Evolutionary conservation across 768 basidiomycete genomes (phyloP), one percentile per base, ranked within the genome.

Genomic region (Hygrophorus pudorinus): DNA sequence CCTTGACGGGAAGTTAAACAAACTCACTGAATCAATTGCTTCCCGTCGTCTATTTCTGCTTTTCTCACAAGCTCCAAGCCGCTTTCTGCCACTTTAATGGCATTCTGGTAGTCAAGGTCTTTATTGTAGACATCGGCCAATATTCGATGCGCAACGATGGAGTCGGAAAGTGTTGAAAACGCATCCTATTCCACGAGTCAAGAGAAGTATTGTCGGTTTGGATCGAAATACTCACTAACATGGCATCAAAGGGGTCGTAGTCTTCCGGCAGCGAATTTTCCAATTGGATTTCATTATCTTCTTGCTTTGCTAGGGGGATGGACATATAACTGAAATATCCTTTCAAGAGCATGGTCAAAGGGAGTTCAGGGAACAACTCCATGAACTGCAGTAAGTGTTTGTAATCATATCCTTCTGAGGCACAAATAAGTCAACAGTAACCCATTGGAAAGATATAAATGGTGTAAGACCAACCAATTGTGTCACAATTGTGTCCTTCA

Each of bases 51-150:
- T 32, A 58, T 53, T 55, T 89, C 81, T 7, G 73, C 56, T 21
- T 62, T 66, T 8, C 63, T 63, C 6, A 87, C 55, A 4, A 81
- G 62, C 20, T 70, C 66, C 31, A 92, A 59, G 0, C 85, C 86
- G 32, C 70, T 74, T 53, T 92, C 88, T 1, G 86, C 76, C 1
- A 75, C 71, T 38, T 76, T 77, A 42, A 86, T 75, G 0, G 81
- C 75, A 50, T 79, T 82, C 37, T 78, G 68, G 59, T 85, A 86
- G 59, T 97, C 92, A 11, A 68, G 57, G 49, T 88, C 82, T 21
- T 65, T 58, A 4, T 78, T 61, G 55, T 90, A 85, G 30, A 85
- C 66, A 33, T 82, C 73, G 0, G 75, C 67, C 27, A 80, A 60
- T 11, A 91, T 67, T 14, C 85, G 73, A 52, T 75, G 78, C 0